Conservation (phyloP, 225 moss, liverwort and hornwort genomes). For the Physcomitrium patens region DNA sequence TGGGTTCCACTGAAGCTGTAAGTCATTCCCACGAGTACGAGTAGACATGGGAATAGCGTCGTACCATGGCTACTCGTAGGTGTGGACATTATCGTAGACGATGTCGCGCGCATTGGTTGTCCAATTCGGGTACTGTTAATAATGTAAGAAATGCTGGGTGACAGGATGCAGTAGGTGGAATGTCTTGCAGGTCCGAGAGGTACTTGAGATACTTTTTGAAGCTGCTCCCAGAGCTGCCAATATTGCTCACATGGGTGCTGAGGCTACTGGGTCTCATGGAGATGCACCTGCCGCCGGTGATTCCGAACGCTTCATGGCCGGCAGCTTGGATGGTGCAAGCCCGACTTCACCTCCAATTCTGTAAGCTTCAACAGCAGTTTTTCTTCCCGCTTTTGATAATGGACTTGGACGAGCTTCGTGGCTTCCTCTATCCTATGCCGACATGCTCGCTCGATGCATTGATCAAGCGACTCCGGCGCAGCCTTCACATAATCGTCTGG, state of each 20-base stretch:
- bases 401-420: slow-evolving; percentile 44
- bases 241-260: not conserved
- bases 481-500: slow-evolving; percentile 59
- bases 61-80: too few relatives aligned
- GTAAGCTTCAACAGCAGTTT: slow-evolving; percentile 44
- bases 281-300: slow-evolving; percentile 14
- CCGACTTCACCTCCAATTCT: slow-evolving; percentile 50
- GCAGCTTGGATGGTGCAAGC: slow-evolving; percentile 43
- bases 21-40: too few relatives aligned
- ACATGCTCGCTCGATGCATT: slow-evolving; percentile 54
- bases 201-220: too few relatives aligned
- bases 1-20: too few relatives aligned
- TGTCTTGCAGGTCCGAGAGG: too few relatives aligned
- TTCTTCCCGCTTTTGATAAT: slow-evolving; percentile 46
- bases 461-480: slow-evolving; percentile 46
- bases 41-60: too few relatives aligned
- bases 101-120: too few relatives aligned
- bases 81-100: too few relatives aligned
- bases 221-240: too few relatives aligned
- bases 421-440: slow-evolving; percentile 57
- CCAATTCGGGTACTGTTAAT: too few relatives aligned
- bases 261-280: not conserved
- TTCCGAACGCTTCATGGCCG: slow-evolving; percentile 32
- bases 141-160: too few relatives aligned
- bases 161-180: too few relatives aligned